Percentiles rank a stretch among this genome's conserved stretches.
Evolutionary conservation across 1,284 basidiomycete genomes (phyloP).

Genomic region (Ustilago curta): DNA sequence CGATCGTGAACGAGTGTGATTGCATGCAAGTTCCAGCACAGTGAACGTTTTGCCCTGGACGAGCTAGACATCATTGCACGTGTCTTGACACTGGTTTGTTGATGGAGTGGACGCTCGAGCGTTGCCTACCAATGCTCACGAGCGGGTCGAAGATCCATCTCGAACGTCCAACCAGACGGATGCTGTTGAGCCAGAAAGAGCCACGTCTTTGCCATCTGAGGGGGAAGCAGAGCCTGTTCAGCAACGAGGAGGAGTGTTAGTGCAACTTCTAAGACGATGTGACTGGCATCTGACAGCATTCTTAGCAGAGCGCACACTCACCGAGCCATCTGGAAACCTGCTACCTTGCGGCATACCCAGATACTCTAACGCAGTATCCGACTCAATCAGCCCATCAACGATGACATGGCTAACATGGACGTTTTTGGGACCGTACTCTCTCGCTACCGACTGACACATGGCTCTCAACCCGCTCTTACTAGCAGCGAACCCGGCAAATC

Average conservation of each 20-base stretch:
- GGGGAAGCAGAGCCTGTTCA: slow-evolving; percentile 44
- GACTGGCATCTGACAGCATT: neutral
- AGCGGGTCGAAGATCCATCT: slow-evolving; percentile 59
- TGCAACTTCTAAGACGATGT: neutral
- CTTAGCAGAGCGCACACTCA: no score
- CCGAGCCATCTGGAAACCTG: slow-evolving; percentile 47
- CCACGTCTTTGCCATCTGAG: slow-evolving; percentile 63
- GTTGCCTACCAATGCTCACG: slow-evolving; percentile 49
- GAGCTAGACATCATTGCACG: no score
- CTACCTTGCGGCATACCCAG: slow-evolving; percentile 50
- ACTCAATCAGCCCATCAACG: slow-evolving; percentile 60
- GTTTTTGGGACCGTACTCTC: slow-evolving; percentile 47
- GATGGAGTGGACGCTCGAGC: neutral
- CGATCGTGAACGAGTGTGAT: no score
- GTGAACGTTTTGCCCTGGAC: no score
- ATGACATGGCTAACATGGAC: slow-evolving; percentile 60
- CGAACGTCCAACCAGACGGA: slow-evolving; percentile 53
- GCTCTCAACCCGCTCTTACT: slow-evolving; percentile 52
- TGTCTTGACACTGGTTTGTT: neutral
- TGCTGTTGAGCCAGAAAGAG: slow-evolving; percentile 61
- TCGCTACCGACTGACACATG: slow-evolving; percentile 55
- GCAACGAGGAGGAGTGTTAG: neutral
- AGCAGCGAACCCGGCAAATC: slow-evolving; percentile 59
- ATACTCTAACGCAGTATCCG: slow-evolving; percentile 44
- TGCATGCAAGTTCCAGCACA: no score